A percentile compares a stretch with the other conserved stretches of the same genome.
phyloP scores from a whole-genome alignment of 176 grass and related monocot species.

The Triticum turgidum region DNA sequence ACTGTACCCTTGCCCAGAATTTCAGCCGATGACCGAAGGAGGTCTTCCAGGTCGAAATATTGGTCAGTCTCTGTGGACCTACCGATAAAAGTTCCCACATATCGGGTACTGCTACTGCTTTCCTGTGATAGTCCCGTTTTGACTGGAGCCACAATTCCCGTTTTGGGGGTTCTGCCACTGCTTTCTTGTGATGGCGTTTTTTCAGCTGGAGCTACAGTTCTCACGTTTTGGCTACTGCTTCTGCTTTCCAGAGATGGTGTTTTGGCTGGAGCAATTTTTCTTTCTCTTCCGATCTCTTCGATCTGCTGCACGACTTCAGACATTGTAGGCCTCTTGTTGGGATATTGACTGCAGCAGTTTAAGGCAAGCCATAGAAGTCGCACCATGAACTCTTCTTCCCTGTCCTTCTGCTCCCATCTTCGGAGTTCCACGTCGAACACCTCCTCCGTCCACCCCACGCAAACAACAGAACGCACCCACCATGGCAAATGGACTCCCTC shows the following conservation, averaged over 20 bases:
- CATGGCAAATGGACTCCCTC: not conserved
- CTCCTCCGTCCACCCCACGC: not conserved
- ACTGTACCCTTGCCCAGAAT: constrained; percentile 55
- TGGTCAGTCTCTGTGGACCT: not conserved
- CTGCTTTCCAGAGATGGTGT: not conserved
- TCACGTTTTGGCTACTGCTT: not conserved
- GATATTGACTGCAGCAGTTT: not conserved
- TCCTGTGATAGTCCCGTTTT: not conserved
- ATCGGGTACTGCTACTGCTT: too few species aligned
- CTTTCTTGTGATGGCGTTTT: not conserved
- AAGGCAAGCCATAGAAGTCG: not conserved
- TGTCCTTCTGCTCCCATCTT: not conserved
- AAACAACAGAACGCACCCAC: not conserved
- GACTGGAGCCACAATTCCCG: too few species aligned
- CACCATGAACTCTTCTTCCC: not conserved
- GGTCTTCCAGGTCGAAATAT: constrained; percentile 41
- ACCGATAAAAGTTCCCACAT: not conserved
- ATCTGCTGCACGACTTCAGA: not conserved
- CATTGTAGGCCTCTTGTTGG: not conserved
- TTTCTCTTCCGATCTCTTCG: not conserved
- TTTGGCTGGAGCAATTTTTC: too few species aligned
- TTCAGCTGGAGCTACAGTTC: not conserved
- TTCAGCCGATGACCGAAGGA: constrained; percentile 42
- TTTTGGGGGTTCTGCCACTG: not conserved
- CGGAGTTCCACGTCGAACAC: not conserved